These are phyloP conservation scores for Hypoxylon sp. DNA, from an alignment of 2,329 filamentous ascomycete species.

Conservation along the genomic window DNA sequence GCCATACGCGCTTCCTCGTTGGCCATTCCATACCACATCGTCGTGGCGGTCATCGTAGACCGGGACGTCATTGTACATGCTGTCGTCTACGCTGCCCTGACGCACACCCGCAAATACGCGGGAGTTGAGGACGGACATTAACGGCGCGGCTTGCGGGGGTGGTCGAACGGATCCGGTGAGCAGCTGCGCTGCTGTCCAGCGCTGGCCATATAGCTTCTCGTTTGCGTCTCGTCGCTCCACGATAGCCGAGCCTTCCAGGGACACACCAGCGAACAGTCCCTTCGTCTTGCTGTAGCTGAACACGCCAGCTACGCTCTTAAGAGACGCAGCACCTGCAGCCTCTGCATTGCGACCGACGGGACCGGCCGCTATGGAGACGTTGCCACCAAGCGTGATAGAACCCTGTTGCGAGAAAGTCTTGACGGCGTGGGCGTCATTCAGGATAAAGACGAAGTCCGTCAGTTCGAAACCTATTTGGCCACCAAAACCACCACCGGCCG, in stretches of 20 bases:
- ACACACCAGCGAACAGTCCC: constrained; percentile 94
- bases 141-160: constrained; percentile 81
- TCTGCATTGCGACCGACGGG: constrained; percentile 95
- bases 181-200: constrained; percentile 81
- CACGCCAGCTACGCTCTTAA: constrained; percentile 87
- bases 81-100: constrained; percentile 57
- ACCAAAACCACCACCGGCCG: constrained; percentile 81
- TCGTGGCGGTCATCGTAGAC: constrained; percentile 87
- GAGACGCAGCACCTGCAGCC: constrained; percentile 89
- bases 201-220: constrained; percentile 89
- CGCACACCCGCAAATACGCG: constrained; percentile 78
- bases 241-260: constrained; percentile 89
- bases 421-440: constrained; percentile 90
- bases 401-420: constrained; percentile 94
- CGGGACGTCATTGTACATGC: constrained; percentile 93
- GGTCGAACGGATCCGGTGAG: constrained; percentile 79
- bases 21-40: constrained; percentile 83
- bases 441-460: constrained; percentile 96
- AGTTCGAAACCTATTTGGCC: constrained; percentile 88
- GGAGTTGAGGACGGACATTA: constrained; percentile 86
- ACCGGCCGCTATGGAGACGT: constrained; percentile 93
- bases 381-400: constrained; percentile 90
- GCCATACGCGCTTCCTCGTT: constrained; percentile 71
- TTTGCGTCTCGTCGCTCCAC: constrained; percentile 97
- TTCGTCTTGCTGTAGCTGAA: constrained; percentile 99